Base-by-base conservation (phyloP, 1,139 yeast genomes). In the Blastobotrys apis region DNA sequence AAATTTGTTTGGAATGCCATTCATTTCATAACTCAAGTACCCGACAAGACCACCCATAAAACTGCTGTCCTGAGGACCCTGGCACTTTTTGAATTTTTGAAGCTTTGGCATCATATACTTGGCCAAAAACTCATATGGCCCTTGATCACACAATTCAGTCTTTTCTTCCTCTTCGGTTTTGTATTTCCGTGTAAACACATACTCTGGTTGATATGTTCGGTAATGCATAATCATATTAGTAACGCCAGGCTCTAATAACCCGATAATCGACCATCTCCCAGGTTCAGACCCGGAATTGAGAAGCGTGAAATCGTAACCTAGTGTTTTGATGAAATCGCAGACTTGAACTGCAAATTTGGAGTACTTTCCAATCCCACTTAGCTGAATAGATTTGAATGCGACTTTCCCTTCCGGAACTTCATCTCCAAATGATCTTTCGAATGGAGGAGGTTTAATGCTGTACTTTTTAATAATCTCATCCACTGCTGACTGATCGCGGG, bases 1-100 rank as follows among this genome's bases (percentile, higher is more conserved):
- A 6, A 32, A 23, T 5, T 21, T 12, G 21, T 74, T 74, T 65
- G 44, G 46, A 33, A 19, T 40, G 32, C 41, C 44, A 43, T 43
- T 26, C 45, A 53, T 88, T 61, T 92, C 99, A 60, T 92, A 92
- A 0, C 95, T 83, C 10, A 92, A 64, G 37, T 84, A 70, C 1
- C 99, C 99, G 50, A 88, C 68, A 29, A 84, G 72, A 0, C 99
- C 99, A 19, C 98, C 98, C 48, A 80, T 69, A 59, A 94, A 94
- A 1, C 95, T 95, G 34, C 84, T 66, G 0, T 64, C 51, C 1
- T 32, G 46, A 3, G 55, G 56, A 19, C 38, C 51, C 1, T 56
- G 57, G 32, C n/a, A 6, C 21, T 53, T 50, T 29, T 47, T 41
- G 47, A 51, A 63, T 31, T 43, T 53, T 44, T 42, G 52, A 38